Evolutionary conservation across 2,329 filamentous ascomycete species (phyloP), one percentile per base, ranked within the genome.

Genomic region (Zymoseptoria passerinii): DNA sequence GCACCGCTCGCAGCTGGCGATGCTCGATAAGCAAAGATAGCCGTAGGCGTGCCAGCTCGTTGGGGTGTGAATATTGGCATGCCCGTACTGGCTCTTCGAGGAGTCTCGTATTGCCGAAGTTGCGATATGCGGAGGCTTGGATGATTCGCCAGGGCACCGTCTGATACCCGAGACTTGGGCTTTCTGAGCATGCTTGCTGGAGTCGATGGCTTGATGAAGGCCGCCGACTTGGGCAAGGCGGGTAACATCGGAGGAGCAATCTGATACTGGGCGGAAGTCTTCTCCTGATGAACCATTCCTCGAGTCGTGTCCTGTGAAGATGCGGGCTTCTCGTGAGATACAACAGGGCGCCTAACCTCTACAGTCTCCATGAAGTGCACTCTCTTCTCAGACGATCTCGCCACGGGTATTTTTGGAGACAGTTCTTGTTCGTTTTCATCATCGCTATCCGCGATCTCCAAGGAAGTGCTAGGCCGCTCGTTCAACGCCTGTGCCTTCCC

Each of bases 1-100:
- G 48, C 57, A 13, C 40, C 29, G 27, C 53, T 57, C 18, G 48
- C 55, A 29, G 50, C 29, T 40, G 53, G 35, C 54, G 53, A 53
- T 7, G 52, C 52, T 19, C 29, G 50, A 49, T 54, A 29, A 19
- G 54, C 52, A 49, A 61, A 55, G 16, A 55, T 55, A 16, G 58
- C 18, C 18, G 48, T 48, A 19, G 55, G 55, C 29, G 53, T 52
- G 28, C 50, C 28, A 28, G 23, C n/a, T 52, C 50, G 8, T 18
- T 28, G 19, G 8, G 50, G 50, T 23, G 35, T 44, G 4, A 6
- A 44, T 28, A 52, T 28, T 52, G 40, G 27, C 29, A 20, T 23
- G 49, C 48, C 53, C 35, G 55, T 19, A 52, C 50, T 50, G 56
- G 50, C 23, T 52, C 44, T n/a, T 18, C 20, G 28, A n/a, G 19